Evolutionary conservation across 371 early-diverging fungal genomes (phyloP).

Genomic region (Circinella minor): DNA sequence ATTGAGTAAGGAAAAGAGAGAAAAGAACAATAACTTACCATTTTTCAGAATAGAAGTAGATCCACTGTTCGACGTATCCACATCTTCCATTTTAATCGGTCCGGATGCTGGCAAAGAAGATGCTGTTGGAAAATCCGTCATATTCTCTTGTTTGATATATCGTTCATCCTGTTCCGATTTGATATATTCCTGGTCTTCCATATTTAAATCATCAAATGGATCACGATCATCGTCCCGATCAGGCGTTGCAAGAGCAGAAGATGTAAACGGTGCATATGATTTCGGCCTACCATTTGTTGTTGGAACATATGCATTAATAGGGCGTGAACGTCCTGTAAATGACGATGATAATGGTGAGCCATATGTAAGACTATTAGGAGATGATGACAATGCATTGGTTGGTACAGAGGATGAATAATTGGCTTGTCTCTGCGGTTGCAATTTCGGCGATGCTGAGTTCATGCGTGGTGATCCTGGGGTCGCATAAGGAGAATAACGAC

Average conservation of each 20-base stretch:
- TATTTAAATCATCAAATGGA: constrained; percentile 29
- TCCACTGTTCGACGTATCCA: background rate
- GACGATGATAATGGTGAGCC: constrained; percentile 18
- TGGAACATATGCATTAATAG: background rate
- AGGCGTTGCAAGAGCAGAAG: constrained; percentile 38
- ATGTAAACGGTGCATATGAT: constrained; percentile 37
- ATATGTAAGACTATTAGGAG: constrained; percentile 17
- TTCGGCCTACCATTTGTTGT: constrained; percentile 16
- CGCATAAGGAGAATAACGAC: constrained; percentile 32
- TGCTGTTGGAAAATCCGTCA: constrained; percentile 22
- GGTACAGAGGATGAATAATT: constrained; percentile 30
- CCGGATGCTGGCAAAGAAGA: constrained; percentile 19
- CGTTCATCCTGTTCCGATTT: background rate
- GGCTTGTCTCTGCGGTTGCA: constrained; percentile 10
- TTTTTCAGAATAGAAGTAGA: constrained; percentile 14
- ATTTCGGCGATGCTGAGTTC: constrained; percentile 28
- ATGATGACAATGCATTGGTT: constrained; percentile 17
- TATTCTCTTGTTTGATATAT: constrained; percentile 1
- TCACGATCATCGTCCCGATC: constrained; percentile 37
- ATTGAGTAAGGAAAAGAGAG: background rate
- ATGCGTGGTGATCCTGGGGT: constrained; percentile 34
- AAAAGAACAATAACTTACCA: constrained; percentile 11
- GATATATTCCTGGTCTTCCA: constrained; percentile 1
- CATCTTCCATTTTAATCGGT: constrained; percentile 14
- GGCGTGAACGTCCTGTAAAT: constrained; percentile 17